phyloP scores from a whole-genome alignment of 2,329 filamentous ascomycete species.

The Aureobasidium sp. region DNA sequence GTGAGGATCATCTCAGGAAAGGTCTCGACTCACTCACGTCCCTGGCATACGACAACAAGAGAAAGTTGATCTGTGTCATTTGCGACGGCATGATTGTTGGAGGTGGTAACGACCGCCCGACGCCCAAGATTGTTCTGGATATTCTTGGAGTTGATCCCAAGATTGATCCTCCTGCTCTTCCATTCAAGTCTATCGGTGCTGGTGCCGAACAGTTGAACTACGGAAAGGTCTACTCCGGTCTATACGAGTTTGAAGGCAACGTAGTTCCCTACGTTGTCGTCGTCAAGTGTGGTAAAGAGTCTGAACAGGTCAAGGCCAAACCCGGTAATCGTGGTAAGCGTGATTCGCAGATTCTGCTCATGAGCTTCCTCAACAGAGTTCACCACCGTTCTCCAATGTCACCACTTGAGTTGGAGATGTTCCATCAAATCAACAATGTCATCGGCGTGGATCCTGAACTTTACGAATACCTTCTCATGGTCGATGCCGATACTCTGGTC shows the following conservation, averaged over 20 bases:
- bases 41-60: constrained; percentile 94
- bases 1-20: constrained; percentile 87
- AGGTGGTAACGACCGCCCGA: constrained; percentile 90
- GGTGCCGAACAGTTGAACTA: constrained; percentile 94
- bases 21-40: constrained; percentile 90
- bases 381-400: constrained; percentile 93
- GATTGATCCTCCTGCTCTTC: constrained; percentile 85
- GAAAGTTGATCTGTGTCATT: constrained; percentile 91
- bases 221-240: constrained; percentile 94
- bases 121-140: constrained; percentile 94
- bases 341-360: constrained; percentile 90
- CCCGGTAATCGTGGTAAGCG: constrained; percentile 97
- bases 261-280: constrained; percentile 94
- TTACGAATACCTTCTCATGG: constrained; percentile 95
- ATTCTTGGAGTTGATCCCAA: constrained; percentile 96
- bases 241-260: constrained; percentile 96
- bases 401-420: constrained; percentile 93
- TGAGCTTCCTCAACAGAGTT: constrained; percentile 97
- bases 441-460: constrained; percentile 96
- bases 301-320: constrained; percentile 82
- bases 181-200: constrained; percentile 85
- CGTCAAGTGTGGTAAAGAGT: constrained; percentile 96
- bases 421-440: constrained; percentile 98
- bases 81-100: constrained; percentile 97
- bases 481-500: constrained; percentile 94